phyloP scores from a whole-genome alignment of 2,329 filamentous ascomycete genomes.

The Aspergillus sp. region DNA sequence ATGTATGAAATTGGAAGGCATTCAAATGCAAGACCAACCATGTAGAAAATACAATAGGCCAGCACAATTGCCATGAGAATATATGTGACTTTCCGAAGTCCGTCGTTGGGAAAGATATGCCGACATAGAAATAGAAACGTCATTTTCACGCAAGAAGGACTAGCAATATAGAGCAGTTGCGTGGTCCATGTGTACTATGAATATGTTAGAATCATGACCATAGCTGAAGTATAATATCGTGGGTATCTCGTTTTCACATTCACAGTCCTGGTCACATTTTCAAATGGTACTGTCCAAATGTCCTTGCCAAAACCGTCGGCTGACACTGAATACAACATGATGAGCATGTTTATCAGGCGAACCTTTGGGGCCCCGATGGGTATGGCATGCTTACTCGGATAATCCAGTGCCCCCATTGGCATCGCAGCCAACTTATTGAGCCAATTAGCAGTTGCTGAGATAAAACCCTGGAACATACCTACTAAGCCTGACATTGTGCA shows the following conservation, averaged over 20 bases:
- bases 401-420: background rate
- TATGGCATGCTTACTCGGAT: background rate
- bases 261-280: background rate
- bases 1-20: background rate
- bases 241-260: background rate
- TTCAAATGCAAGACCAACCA: background rate
- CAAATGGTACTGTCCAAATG: background rate
- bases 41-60: background rate
- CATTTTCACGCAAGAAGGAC: background rate
- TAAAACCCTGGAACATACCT: background rate
- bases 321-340: background rate
- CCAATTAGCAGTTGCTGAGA: background rate
- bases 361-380: background rate
- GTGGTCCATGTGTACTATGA: background rate
- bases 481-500: background rate
- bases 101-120: background rate
- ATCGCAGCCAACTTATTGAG: background rate
- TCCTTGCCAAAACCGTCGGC: background rate
- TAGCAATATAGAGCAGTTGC: background rate
- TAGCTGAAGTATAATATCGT: background rate
- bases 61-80: background rate
- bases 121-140: background rate
- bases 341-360: too few species aligned
- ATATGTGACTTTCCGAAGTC: background rate
- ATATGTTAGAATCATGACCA: background rate